Evolutionary conservation across 1,139 yeast species (phyloP).

Genomic region (Protomyces gravidus): DNA sequence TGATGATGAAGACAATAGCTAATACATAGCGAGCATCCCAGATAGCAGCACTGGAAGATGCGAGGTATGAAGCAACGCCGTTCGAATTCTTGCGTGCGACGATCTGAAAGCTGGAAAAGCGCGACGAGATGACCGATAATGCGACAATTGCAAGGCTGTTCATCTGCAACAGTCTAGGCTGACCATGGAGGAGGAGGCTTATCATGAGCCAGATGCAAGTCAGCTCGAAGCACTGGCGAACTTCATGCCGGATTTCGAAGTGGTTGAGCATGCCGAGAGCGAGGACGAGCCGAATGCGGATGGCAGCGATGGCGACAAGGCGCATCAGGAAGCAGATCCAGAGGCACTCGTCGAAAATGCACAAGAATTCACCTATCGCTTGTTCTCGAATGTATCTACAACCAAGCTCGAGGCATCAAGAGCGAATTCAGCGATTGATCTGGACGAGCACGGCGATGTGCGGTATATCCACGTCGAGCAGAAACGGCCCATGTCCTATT

Average conservation of each 20-base stretch:
- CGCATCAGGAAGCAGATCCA: neutral
- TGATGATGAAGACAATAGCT: no score
- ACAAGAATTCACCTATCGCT: constrained; percentile 5
- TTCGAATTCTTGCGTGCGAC: no score
- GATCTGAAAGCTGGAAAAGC: no score
- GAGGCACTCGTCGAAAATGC: constrained; percentile 34
- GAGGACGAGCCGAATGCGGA: neutral
- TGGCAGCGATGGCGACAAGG: neutral
- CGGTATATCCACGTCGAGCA: constrained; percentile 8
- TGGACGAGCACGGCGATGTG: constrained; percentile 2
- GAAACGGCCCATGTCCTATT: neutral
- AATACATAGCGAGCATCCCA: no score
- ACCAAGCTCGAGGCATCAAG: neutral
- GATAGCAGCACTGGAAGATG: no score
- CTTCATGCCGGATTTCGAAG: constrained; percentile 15
- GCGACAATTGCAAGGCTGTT: no score
- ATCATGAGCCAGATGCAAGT: constrained; percentile 4
- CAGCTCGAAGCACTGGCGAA: constrained; percentile 15
- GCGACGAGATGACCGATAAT: no score
- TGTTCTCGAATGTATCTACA: constrained; percentile 1
- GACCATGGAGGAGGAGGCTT: neutral
- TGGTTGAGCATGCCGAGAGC: neutral
- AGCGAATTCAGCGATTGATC: neutral
- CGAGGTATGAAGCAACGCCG: no score
- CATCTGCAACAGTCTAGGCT: no score